Evolutionary conservation across 148 eudicot species (phyloP), one percentile per base, ranked within the genome.

Genomic region (Hydrangea macrophylla): DNA sequence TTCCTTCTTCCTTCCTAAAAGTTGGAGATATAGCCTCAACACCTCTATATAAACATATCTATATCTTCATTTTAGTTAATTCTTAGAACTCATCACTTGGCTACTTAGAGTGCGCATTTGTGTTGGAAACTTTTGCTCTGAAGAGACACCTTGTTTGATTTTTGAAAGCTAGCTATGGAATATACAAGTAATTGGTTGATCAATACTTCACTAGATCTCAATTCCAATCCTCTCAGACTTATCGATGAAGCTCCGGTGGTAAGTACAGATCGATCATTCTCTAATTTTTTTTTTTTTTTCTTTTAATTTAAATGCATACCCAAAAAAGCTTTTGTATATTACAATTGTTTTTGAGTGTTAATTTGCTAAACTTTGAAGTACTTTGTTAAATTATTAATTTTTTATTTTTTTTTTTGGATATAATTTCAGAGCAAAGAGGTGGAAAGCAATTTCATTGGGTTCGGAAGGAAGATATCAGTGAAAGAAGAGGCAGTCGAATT

Each of bases 191-290:
- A n/a, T n/a, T n/a, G n/a, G n/a, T 82, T 84, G 82, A 48, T 85
- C 59, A 75, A 83, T 71, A 82, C 96, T 72, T 84, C 98, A 10
- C 71, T 87, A 84, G 86, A 89, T 84, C 81, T 84, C 15, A 74
- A 77, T 55, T 35, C 42, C 11, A 77, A 65, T 35, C 85, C 96
- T 50, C 76, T 80, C 27, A 74, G 68, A 6, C 67, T 81, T 69
- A 61, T 83, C 60, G 89, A 87, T 40, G 84, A 84, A 35, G 74
- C 78, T 18, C 87, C 53, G n/a, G 87, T 30, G 80, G 86, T 55
- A 39, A 2, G 75, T 40, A 4, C 7, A 64, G 31, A 48, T 67
- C 25, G 45, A 30, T 17, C 10, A 9, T 48, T 27, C 13, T 42
- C 23, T 22, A 42, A 11, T 9, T 42, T 42, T 1, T 42, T 11